These are phyloP conservation scores for Akanthomyces lecanii DNA, from an alignment of 2,329 filamentous ascomycete genomes.

Conservation along the genomic window DNA sequence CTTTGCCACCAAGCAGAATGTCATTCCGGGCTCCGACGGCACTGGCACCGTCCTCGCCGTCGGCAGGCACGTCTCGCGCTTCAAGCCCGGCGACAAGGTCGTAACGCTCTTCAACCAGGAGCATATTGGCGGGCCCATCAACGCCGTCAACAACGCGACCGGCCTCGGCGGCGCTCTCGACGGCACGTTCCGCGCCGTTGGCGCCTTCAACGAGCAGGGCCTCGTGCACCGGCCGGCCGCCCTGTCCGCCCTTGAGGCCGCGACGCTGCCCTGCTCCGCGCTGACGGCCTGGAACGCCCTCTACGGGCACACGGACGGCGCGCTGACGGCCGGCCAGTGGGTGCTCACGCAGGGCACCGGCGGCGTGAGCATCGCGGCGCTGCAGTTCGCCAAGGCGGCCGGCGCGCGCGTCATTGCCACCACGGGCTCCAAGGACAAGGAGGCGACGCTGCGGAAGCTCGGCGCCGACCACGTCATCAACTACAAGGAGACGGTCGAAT, in stretches of 20 bases:
- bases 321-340: conserved; percentile 49
- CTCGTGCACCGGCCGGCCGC: conserved; percentile 59
- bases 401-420: conserved; percentile 47
- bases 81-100: conserved; percentile 51
- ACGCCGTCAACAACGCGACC: conserved; percentile 34
- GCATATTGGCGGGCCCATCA: conserved; percentile 44
- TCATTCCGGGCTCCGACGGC: conserved; percentile 50
- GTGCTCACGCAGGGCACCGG: conserved; percentile 69
- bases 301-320: conserved; percentile 47
- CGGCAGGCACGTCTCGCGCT: conserved; percentile 44
- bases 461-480: conserved; percentile 49
- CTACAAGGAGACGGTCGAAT: conserved; percentile 42
- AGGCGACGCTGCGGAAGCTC: conserved; percentile 38
- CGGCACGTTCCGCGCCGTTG: conserved; percentile 65
- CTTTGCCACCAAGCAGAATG: conserved; percentile 37
- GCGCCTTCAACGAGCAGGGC: conserved; percentile 62
- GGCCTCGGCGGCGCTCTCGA: conserved; percentile 66
- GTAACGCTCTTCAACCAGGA: conserved; percentile 59
- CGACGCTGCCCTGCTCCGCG: conserved; percentile 56
- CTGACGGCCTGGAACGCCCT: conserved; percentile 64
- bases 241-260: conserved; percentile 49
- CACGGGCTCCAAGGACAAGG: conserved; percentile 43
- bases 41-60: conserved; percentile 51
- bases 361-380: conserved; percentile 61
- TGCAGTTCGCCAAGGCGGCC: conserved; percentile 53